Evolutionary conservation across 2,329 filamentous ascomycete species (phyloP).

Genomic region (Fusarium penzigii): DNA sequence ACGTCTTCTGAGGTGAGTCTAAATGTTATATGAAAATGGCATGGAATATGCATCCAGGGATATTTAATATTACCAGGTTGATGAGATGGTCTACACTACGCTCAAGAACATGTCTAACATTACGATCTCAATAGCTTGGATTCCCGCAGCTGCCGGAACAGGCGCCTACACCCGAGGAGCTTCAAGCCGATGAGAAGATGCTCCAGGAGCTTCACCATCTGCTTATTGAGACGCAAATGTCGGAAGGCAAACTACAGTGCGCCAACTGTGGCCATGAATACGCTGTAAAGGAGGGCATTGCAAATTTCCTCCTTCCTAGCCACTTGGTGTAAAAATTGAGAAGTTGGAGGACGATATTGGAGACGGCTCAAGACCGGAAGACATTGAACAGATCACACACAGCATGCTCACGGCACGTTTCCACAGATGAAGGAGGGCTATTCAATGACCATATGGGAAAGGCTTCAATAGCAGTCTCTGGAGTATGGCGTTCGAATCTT

Average conservation of each 20-base stretch:
- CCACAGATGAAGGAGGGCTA: neutral
- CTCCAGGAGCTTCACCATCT: constrained; percentile 78
- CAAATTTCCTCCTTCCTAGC: constrained; percentile 91
- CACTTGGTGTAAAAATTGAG: constrained; percentile 67
- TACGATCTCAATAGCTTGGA: constrained; percentile 60
- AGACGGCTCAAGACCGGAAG: too few species aligned
- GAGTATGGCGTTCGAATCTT: constrained; percentile 29
- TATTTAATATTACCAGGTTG: neutral
- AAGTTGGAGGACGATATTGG: neutral
- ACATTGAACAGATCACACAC: too few species aligned
- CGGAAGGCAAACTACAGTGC: constrained; percentile 86
- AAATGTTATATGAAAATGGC: neutral
- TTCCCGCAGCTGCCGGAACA: constrained; percentile 71
- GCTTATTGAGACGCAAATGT: constrained; percentile 85
- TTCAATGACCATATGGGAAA: neutral
- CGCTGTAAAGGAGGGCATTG: constrained; percentile 90
- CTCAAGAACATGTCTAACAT: constrained; percentile 10
- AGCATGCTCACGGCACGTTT: neutral
- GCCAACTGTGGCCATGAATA: constrained; percentile 93
- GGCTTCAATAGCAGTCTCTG: constrained; percentile 5
- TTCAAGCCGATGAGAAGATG: constrained; percentile 66
- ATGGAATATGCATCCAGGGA: neutral
- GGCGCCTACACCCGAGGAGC: constrained; percentile 62
- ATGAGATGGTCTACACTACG: neutral
- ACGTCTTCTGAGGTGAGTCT: constrained; percentile 73